Evolutionary conservation across 2,329 filamentous ascomycete genomes (phyloP).

Genomic region (Immersiporthe knoxdaviesiana): DNA sequence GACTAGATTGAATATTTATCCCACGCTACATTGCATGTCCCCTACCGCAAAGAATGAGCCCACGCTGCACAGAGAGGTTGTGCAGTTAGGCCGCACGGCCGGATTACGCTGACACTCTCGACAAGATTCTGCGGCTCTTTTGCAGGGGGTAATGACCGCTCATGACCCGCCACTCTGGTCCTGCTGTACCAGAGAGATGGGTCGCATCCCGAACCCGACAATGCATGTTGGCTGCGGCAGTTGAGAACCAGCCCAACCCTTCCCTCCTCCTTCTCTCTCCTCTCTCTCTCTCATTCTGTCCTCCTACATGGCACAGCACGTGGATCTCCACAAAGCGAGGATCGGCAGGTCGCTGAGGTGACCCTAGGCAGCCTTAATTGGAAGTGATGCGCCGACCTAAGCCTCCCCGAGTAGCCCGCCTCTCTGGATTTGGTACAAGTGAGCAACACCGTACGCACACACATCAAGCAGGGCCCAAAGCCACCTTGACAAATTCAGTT

Average conservation of each 20-base stretch:
- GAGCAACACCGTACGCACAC: not conserved
- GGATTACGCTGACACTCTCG: constrained; percentile 6
- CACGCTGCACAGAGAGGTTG: not conserved
- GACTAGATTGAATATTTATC: not conserved
- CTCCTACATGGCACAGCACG: constrained; percentile 9
- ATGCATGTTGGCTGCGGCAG: constrained; percentile 7
- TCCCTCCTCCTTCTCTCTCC: too few relatives aligned
- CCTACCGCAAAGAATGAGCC: not conserved
- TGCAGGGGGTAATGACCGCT: not conserved
- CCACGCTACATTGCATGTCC: not conserved
- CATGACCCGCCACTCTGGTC: too few relatives aligned
- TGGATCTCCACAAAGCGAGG: not conserved
- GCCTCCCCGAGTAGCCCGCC: constrained; percentile 16
- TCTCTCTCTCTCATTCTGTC: too few relatives aligned
- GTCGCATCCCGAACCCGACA: not conserved
- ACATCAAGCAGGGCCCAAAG: not conserved
- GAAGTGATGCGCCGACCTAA: constrained; percentile 22
- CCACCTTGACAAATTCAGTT: not conserved
- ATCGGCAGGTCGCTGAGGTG: constrained; percentile 6
- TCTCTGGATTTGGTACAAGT: constrained; percentile 21
- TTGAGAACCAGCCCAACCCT: too few relatives aligned
- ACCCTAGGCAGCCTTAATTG: constrained; percentile 19
- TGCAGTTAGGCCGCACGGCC: not conserved
- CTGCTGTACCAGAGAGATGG: too few relatives aligned
- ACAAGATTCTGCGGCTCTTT: constrained; percentile 15